Conservation (phyloP, 2,329 filamentous ascomycete genomes). For the Cladosporium sp. region DNA sequence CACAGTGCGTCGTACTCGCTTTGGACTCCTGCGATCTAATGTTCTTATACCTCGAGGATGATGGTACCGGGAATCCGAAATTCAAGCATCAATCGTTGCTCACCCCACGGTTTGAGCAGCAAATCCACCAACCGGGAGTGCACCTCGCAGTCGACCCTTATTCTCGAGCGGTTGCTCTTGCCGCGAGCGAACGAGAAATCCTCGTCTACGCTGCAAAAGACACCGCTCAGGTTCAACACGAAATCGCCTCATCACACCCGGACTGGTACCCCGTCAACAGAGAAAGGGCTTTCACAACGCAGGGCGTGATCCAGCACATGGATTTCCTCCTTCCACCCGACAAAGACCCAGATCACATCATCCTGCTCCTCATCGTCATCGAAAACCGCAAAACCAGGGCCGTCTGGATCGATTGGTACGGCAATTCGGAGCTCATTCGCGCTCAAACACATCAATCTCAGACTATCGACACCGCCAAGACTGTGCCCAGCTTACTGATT, state of each 20-base stretch:
- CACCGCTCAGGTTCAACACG: constrained; percentile 41
- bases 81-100: constrained; percentile 61
- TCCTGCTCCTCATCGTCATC: constrained; percentile 64
- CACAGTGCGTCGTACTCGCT: constrained; percentile 76
- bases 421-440: constrained; percentile 17
- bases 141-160: constrained; percentile 75
- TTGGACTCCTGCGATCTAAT: constrained; percentile 69
- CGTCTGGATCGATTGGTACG: constrained; percentile 30
- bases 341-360: constrained; percentile 62
- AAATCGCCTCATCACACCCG: constrained; percentile 44
- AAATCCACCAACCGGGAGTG: constrained; percentile 54
- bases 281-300: constrained; percentile 46
- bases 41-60: constrained; percentile 65
- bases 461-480: constrained; percentile 20
- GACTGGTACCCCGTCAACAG: constrained; percentile 57
- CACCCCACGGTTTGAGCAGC: constrained; percentile 52
- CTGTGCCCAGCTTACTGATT: constrained; percentile 36
- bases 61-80: constrained; percentile 43
- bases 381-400: constrained; percentile 41
- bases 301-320: constrained; percentile 78
- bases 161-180: constrained; percentile 60
- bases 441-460: constrained; percentile 23
- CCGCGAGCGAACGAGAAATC: constrained; percentile 66
- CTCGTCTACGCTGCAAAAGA: constrained; percentile 67
- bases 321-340: constrained; percentile 74